A percentile compares a stretch with the other conserved stretches of the same genome.
Conservation (phyloP, 163 green algal genomes). For the Dunaliella salina region DNA sequence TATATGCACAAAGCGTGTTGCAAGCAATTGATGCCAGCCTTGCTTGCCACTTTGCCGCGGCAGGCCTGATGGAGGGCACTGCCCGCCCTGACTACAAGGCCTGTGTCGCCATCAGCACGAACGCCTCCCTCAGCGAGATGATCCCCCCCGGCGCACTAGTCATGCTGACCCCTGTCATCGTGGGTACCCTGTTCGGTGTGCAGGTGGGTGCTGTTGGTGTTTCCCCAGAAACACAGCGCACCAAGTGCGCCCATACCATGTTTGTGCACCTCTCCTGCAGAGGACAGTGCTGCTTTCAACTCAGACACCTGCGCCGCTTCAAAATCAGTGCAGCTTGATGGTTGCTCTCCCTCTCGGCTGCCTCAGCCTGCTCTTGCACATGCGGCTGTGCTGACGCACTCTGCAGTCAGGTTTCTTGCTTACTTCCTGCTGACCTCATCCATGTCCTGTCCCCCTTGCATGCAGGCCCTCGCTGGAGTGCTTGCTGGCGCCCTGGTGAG, state of each 20-base stretch:
- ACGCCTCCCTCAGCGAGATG: conserved; percentile 94
- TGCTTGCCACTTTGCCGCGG: not conserved
- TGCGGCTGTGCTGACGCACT: not conserved
- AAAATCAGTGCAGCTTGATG: too few relatives aligned
- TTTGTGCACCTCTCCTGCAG: too few relatives aligned
- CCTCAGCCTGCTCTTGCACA: not conserved
- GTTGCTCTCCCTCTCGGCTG: too few relatives aligned
- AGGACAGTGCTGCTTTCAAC: too few relatives aligned
- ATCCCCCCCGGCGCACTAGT: conserved; percentile 88
- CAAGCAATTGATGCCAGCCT: too few relatives aligned
- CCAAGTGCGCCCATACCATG: too few relatives aligned
- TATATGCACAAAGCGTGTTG: too few relatives aligned
- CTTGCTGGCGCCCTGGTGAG: conserved; percentile 89
- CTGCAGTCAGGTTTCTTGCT: not conserved
- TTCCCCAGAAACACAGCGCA: too few relatives aligned
- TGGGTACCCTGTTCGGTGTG: conserved; percentile 77
- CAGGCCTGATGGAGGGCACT: conserved; percentile 91
- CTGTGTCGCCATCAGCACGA: conserved; percentile 96
- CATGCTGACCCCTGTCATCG: conserved; percentile 90
- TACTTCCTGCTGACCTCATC: conserved; percentile 43
- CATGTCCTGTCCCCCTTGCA: conserved; percentile 65
- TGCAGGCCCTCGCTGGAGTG: conserved; percentile 83
- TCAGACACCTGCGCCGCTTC: too few relatives aligned
- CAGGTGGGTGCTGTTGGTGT: conserved; percentile 18
- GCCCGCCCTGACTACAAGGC: conserved; percentile 88